Evolutionary conservation across 805 yeast species (phyloP), one percentile per base, ranked within the genome.

Genomic region (Pichia nakasei): DNA sequence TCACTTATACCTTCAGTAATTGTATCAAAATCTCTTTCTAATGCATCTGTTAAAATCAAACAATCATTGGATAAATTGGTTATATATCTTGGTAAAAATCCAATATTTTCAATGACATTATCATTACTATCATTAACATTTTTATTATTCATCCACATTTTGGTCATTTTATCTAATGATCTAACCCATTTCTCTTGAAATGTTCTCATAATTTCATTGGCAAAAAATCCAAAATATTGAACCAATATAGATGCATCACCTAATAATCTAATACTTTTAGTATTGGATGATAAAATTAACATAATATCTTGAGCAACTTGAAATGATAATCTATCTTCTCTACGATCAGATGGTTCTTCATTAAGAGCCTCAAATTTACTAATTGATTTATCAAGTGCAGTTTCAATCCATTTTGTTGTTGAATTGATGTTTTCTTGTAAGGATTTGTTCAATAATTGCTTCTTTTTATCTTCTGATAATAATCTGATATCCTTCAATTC

Each of bases 381-480:
- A 19, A 76, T 39, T 6, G 61, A 56, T 7, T 54, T 53, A 2
- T 27, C 38, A 15, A 54, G 39, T 7, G 61, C 70, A 48, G 80
- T 85, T 4, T 61, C 60, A 61, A 86, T 77, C 97, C 97, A 93
- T 64, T 87, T 95, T 15, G 73, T 74, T 71, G 91, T 82, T 60
- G 87, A 87, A 20, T 64, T 64, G 3, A 37, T 75, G 43, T 87
- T 78, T 50, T 88, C 73, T 47, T 73, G 70, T 60, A 86, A 66
- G 59, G 87, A 89, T 56, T 91, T 97, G 43, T 78, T 81, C 53
- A 89, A 70, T 11, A 93, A 72, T 31, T 70, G 70, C 43, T 80
- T 80, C 60, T 85, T 87, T 50, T 81, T 77, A 26, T 79, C 82
- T 34, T 80, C 88, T 7, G 52, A 42, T 17, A 61, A 39, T 9